Evolutionary conservation across 352 stramenopile species (phyloP), one percentile per base, ranked within the genome.

Genomic region (Aphanomyces cochlioides): DNA sequence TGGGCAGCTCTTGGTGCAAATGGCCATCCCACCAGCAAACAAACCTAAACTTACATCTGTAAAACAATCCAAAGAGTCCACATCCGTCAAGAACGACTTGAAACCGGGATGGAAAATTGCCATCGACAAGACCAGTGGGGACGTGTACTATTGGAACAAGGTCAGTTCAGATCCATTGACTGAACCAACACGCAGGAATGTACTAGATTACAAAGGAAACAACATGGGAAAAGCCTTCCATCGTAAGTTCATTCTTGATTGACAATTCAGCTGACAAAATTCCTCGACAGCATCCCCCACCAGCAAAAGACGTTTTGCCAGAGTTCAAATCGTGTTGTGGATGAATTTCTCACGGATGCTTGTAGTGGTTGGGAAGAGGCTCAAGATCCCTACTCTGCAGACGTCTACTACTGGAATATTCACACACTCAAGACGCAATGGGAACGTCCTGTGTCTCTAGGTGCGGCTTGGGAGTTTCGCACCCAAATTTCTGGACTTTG

Each of bases 71-170:
- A 61, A 19, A n/a, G 43, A 61, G 13, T 5, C 39, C 19, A 7
- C 5, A 19, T 12, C 39, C 38, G 34, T 0, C 19, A 48, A 77
- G 34, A 72, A 72, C 56, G 65, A 47, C 54, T 64, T 89, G 8
- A 78, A 77, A 2, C 45, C 73, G n/a, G 81, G 74, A 19, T 94
- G 86, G 84, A 78, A 80, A n/a, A 72, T 82, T 54, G 73, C 82
- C 0, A 40, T 76, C 15, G 86, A 92, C 61, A 72, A 81, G 3
- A 53, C 50, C 1, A 84, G 77, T 4, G 81, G 84, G 4, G 81
- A 91, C 13, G 71, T 53, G 54, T 94, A 94, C 74, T 94, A 87
- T 68, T 94, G 84, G 83, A 91, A 92, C 56, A 77, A 94, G 79
- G 86, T 91, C 38, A 38, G 66, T 41, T 13, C 7, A 48, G 13